Evolutionary conservation across 2,329 filamentous ascomycete genomes (phyloP).

Genomic region (Epichloe brachyelytri): DNA sequence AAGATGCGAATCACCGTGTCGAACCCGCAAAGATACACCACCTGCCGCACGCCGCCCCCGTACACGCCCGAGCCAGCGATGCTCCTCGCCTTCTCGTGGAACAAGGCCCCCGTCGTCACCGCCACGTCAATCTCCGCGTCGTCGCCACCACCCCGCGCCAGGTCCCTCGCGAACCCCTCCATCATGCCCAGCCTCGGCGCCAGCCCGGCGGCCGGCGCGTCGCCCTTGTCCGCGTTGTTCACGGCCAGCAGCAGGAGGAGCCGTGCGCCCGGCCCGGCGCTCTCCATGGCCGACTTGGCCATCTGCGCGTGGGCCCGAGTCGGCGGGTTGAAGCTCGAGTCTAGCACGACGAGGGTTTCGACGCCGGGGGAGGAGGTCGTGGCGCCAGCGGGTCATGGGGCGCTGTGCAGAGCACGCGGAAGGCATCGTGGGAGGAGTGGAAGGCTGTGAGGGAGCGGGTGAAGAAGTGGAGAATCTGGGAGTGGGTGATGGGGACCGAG

Average conservation of each 20-base stretch:
- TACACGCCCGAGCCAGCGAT: conserved; percentile 35
- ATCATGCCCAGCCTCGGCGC: conserved; percentile 58
- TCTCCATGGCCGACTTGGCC: conserved; percentile 33
- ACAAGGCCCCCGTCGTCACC: conserved; percentile 60
- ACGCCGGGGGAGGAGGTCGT: not conserved
- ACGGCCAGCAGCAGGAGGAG: conserved; percentile 47
- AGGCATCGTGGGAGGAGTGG: conserved; percentile 27
- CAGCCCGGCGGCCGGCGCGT: conserved; percentile 51
- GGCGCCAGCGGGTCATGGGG: not conserved
- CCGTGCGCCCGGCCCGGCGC: conserved; percentile 15
- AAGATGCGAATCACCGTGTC: conserved; percentile 65
- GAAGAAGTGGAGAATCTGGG: conserved; percentile 27
- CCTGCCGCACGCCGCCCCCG: conserved; percentile 28
- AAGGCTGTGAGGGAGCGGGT: conserved; percentile 31
- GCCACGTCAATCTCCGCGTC: conserved; percentile 46
- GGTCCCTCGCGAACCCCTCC: conserved; percentile 50
- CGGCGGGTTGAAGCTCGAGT: conserved; percentile 58
- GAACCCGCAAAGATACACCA: conserved; percentile 60
- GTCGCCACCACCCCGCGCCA: conserved; percentile 17
- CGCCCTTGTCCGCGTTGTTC: conserved; percentile 53
- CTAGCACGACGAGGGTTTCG: conserved; percentile 40
- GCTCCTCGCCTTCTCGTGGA: conserved; percentile 54
- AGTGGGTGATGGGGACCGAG: not conserved
- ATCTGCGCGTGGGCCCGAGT: conserved; percentile 48
- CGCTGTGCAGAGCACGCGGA: conserved; percentile 31